These are phyloP conservation scores for Alternaria consortialis DNA, from an alignment of 2,329 filamentous ascomycete species.

Conservation along the genomic window DNA sequence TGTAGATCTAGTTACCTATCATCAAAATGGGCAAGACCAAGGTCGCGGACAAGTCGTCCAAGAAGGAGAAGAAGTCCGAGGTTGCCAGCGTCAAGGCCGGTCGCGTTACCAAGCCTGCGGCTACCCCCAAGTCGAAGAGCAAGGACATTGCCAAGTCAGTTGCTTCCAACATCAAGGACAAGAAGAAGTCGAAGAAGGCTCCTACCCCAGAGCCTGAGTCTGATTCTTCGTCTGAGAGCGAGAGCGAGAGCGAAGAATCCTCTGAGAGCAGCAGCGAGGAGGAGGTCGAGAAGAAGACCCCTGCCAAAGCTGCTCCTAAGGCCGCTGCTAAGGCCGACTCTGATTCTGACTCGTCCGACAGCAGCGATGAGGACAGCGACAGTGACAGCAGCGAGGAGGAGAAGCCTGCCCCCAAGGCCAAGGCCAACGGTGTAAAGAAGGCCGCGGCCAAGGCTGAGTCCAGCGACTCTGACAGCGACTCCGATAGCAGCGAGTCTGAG, in stretches of 20 bases:
- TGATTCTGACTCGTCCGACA: slow-evolving; percentile 28
- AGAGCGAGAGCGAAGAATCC: slow-evolving; percentile 44
- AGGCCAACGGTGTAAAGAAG: slow-evolving; percentile 44
- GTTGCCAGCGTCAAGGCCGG: slow-evolving; percentile 71
- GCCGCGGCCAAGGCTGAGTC: slow-evolving; percentile 50
- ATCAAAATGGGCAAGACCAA: slow-evolving; percentile 51
- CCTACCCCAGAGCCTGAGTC: slow-evolving; percentile 58
- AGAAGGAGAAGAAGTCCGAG: slow-evolving; percentile 68
- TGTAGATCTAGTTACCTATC: slow-evolving; percentile 39
- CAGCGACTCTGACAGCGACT: slow-evolving; percentile 40
- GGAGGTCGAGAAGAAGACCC: slow-evolving; percentile 48
- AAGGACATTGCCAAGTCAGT: slow-evolving; percentile 70
- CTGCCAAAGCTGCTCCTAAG: slow-evolving; percentile 46
- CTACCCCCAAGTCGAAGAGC: slow-evolving; percentile 71
- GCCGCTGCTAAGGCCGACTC: slow-evolving; percentile 51
- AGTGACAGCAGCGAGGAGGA: slow-evolving; percentile 44
- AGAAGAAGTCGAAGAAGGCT: slow-evolving; percentile 62
- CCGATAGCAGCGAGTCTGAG: slow-evolving; percentile 41
- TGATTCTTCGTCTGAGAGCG: slow-evolving; percentile 51
- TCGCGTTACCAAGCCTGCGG: slow-evolving; percentile 72
- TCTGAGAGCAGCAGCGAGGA: slow-evolving; percentile 43
- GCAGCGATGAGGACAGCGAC: slow-evolving; percentile 38
- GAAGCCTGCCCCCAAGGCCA: slow-evolving; percentile 41
- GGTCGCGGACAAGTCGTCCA: slow-evolving; percentile 43
- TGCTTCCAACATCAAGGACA: slow-evolving; percentile 54